A percentile compares a stretch with the other conserved stretches of the same genome.
phyloP scores from a whole-genome alignment of 2,329 filamentous ascomycete species.

The Tolypocladium paradoxum region DNA sequence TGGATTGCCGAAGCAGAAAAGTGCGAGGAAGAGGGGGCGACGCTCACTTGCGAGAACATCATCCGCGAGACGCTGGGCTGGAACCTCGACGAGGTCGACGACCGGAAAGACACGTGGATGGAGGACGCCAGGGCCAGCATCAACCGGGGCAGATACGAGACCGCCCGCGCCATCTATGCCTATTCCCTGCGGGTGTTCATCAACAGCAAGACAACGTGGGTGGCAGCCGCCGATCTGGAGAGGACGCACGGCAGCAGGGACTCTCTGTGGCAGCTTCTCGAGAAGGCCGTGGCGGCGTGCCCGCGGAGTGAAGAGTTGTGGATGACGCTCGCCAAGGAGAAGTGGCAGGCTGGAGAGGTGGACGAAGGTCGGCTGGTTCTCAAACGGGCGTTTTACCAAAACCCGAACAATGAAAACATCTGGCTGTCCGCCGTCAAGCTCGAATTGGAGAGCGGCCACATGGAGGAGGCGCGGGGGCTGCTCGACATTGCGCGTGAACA shows the following conservation, averaged over 20 bases:
- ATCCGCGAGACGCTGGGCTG: constrained; percentile 88
- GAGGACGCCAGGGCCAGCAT: constrained; percentile 82
- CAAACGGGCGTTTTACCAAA: constrained; percentile 83
- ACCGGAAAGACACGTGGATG: constrained; percentile 91
- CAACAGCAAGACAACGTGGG: constrained; percentile 79
- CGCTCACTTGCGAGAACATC: constrained; percentile 79
- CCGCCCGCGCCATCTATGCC: constrained; percentile 85
- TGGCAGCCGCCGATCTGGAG: constrained; percentile 83
- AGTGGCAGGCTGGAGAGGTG: constrained; percentile 79
- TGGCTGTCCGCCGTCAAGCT: constrained; percentile 95
- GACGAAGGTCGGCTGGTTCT: constrained; percentile 80
- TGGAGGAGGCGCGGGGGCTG: constrained; percentile 70
- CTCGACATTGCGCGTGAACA: constrained; percentile 75
- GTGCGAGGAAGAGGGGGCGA: constrained; percentile 84
- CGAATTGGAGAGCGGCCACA: constrained; percentile 80
- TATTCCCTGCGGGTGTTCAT: constrained; percentile 85
- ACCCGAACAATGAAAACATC: constrained; percentile 95
- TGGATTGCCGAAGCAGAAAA: constrained; percentile 94
- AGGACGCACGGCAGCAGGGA: constrained; percentile 79
- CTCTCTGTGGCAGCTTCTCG: constrained; percentile 71
- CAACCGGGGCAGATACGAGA: constrained; percentile 73
- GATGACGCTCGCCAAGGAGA: constrained; percentile 94
- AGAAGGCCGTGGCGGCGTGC: constrained; percentile 89
- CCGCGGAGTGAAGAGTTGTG: constrained; percentile 85
- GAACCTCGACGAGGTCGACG: constrained; percentile 89